Base-by-base conservation (phyloP, 495 filamentous ascomycete genomes). In the Bacidia gigantensis region DNA sequence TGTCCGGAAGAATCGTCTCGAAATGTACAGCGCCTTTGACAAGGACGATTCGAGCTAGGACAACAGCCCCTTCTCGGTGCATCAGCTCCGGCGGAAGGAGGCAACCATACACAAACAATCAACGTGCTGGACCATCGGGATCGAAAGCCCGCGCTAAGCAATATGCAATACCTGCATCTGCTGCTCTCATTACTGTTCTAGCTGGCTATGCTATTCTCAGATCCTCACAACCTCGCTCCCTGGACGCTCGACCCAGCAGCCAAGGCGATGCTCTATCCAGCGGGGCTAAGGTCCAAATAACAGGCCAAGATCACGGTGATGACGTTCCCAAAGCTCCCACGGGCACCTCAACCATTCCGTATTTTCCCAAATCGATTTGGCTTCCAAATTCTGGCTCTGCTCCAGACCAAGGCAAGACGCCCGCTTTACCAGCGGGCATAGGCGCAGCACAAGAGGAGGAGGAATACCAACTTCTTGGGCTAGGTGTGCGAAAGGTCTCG, bases 401-500 rank as follows among this genome's bases (percentile, higher is more conserved):
- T 3, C 32, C 53, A 17, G 52, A 52, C 20, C 61, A 66, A 23
- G 63, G 52, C 2, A 56, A 41, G 35, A 57, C 53, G 21, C 9
- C 58, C 23, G 56, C 59, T 43, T 26, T 67, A 2, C 65, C 67
- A 48, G 65, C 60, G 32, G 57, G 59, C 38, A 65, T 63, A 22
- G 67, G 74, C 11, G 65, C 71, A 14, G 68, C 65, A 11, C 64
- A 69, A n/a, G 61, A 57, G 25, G 68, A 70, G 21, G 74, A 80
- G 24, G 86, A 93, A 56, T 96, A 95, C 64, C 86, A 86, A 24
- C 76, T 96, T 0, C 72, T 96, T 3, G 92, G 92, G 0, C 71
- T 95, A 38, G 92, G 92, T 9, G 77, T 90, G 47, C 79, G 92
- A 49, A 90, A 83, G 7, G 92, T 98, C 18, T 88, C 82, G 35